These are phyloP conservation scores for Cercophora sp. DNA, from an alignment of 495 filamentous ascomycete species.

Conservation along the genomic window DNA sequence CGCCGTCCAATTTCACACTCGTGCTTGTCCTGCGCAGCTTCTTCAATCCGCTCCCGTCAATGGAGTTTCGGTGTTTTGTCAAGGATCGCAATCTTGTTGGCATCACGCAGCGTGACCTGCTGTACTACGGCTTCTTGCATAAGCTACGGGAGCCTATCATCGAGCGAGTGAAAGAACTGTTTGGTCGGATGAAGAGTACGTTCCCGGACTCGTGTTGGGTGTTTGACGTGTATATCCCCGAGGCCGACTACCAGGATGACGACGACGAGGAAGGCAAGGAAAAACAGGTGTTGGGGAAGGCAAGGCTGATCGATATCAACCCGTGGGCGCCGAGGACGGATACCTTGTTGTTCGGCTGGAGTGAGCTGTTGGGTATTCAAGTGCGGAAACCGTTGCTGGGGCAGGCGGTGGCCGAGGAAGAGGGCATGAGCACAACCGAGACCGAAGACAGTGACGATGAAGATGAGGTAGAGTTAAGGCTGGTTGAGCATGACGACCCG, in stretches of 20 bases:
- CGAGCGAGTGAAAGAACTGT: constrained; percentile 63
- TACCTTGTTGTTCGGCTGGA: constrained; percentile 83
- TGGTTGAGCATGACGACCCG: constrained; percentile 78
- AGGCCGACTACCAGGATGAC: constrained; percentile 64
- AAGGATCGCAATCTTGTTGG: constrained; percentile 71
- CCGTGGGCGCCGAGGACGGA: constrained; percentile 92
- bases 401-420: constrained; percentile 33
- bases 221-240: constrained; percentile 89
- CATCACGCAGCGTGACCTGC: constrained; percentile 84
- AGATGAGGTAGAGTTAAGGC: constrained; percentile 67
- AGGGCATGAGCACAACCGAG: constrained; percentile 8
- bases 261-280: constrained; percentile 6
- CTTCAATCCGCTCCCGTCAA: constrained; percentile 78
- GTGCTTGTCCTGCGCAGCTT: constrained; percentile 78
- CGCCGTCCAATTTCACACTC: constrained; percentile 32
- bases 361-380: constrained; percentile 72
- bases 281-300: constrained; percentile 40
- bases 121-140: constrained; percentile 80
- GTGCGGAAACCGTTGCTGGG: constrained; percentile 50
- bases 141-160: constrained; percentile 59
- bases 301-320: constrained; percentile 91
- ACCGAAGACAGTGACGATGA: constrained; percentile 50
- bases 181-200: constrained; percentile 63
- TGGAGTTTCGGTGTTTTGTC: constrained; percentile 95
- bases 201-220: constrained; percentile 82